Percentiles rank a stretch among this genome's conserved stretches.
Conservation (phyloP, 192 early-diverging fungal species). For the Dissophora ornata region DNA sequence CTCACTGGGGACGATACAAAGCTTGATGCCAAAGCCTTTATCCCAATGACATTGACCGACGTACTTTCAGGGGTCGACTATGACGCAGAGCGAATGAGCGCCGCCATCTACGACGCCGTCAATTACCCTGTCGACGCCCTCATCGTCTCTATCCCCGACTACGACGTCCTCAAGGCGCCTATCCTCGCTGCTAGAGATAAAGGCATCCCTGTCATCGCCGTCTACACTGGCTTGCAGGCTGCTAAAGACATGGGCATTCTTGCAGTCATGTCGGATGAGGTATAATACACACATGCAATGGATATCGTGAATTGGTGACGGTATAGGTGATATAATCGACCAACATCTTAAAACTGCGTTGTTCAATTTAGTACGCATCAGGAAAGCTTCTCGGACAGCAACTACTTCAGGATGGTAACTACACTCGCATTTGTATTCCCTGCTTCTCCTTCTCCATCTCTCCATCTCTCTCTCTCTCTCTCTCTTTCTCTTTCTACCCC, state of each 20-base stretch:
- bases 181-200: conserved; percentile 12
- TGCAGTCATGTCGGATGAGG: conserved; percentile 46
- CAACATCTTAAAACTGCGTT: no score
- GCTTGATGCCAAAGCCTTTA: conserved; percentile 19
- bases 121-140: conserved; percentile 21
- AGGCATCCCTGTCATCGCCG: conserved; percentile 39
- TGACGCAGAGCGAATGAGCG: conserved; percentile 16
- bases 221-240: conserved; percentile 35
- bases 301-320: no score
- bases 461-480: not conserved
- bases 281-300: no score
- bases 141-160: conserved; percentile 47
- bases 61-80: conserved; percentile 22
- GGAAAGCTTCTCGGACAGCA: conserved; percentile 34
- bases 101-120: conserved; percentile 23
- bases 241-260: conserved; percentile 35
- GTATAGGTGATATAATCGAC: no score
- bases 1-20: not conserved
- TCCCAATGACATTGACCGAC: conserved; percentile 12
- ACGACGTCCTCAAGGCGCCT: conserved; percentile 20
- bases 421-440: not conserved
- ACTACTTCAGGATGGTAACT: conserved; percentile 26
- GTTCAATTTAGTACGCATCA: conserved; percentile 23
- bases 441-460: not conserved
- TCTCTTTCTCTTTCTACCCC: not conserved